phyloP scores from a whole-genome alignment of 805 yeast species.

The Zygosaccharomyces gambellarensis region DNA sequence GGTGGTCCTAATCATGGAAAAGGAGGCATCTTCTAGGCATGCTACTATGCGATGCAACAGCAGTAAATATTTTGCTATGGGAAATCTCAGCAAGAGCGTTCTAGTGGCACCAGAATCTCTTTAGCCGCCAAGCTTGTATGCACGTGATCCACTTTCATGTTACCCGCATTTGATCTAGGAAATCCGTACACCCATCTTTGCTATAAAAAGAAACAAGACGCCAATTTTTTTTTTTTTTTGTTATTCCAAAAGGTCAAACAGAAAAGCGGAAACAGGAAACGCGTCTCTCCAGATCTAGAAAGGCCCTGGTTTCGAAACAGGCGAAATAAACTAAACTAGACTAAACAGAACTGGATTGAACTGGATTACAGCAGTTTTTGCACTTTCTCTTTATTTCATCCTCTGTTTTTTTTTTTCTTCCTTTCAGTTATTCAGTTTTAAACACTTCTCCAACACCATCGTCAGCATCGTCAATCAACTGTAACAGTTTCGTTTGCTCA shows the following conservation, averaged over 20 bases:
- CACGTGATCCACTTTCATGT: too few species aligned
- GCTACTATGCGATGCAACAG: too few species aligned
- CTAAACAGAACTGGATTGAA: background rate
- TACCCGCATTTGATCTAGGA: too few species aligned
- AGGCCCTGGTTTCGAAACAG: background rate
- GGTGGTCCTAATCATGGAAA: too few species aligned
- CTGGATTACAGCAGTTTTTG: too few species aligned
- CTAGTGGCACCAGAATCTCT: too few species aligned
- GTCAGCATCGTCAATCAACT: background rate
- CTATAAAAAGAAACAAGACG: background rate
- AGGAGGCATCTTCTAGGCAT: too few species aligned
- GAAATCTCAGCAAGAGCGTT: too few species aligned
- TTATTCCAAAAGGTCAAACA: background rate
- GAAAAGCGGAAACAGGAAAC: background rate
- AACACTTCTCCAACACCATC: background rate
- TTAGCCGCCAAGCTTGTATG: background rate
- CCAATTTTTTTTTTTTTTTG: background rate
- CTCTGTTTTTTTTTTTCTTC: background rate
- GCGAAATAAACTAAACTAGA: background rate
- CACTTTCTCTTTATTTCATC: too few species aligned
- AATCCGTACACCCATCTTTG: background rate
- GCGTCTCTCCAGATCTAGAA: conserved; percentile 1
- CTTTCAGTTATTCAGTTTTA: background rate
- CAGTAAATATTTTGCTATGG: too few species aligned
- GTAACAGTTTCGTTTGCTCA: background rate